Evolutionary conservation across 768 basidiomycete species (phyloP).

Genomic region (Clavaria fumosa): DNA sequence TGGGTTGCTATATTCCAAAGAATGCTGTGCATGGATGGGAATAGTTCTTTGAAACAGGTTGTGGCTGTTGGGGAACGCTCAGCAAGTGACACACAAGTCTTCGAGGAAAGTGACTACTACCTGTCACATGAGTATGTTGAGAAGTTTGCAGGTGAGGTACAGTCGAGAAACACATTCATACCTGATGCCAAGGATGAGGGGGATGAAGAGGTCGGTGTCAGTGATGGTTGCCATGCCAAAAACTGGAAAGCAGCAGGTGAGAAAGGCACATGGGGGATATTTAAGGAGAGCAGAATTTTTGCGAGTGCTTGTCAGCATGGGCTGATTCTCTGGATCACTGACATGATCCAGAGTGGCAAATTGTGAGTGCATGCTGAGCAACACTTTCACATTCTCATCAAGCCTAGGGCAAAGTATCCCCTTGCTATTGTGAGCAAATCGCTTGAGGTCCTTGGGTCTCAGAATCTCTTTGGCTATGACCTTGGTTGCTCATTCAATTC

Average conservation of each 20-base stretch:
- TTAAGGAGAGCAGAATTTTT: conserved; percentile 20
- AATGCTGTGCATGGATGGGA: conserved; percentile 15
- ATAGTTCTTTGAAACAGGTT: conserved; percentile 13
- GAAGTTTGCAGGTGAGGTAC: conserved; percentile 2
- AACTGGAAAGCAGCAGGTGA: conserved; percentile 5
- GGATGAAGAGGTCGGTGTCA: conserved; percentile 3
- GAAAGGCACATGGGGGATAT: conserved; percentile 16
- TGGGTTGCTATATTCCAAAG: conserved; percentile 8
- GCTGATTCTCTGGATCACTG: conserved; percentile 12
- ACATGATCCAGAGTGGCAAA: conserved; percentile 16
- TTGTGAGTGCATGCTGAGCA: conserved; percentile 12
- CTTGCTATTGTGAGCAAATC: conserved; percentile 10
- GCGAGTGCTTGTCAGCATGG: conserved; percentile 18
- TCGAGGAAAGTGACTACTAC: conserved; percentile 5
- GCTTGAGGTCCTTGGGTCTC: conserved; percentile 11
- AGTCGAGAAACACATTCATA: neutral
- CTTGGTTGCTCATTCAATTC: conserved; percentile 15
- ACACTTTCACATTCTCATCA: neutral
- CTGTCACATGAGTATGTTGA: conserved; percentile 4
- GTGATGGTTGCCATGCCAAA: too few species aligned
- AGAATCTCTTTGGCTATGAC: conserved; percentile 13
- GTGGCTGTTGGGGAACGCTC: conserved; percentile 6
- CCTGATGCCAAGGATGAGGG: neutral
- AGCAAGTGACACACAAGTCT: conserved; percentile 1
- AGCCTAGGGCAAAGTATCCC: conserved; percentile 12